Evolutionary conservation across 495 filamentous ascomycete genomes (phyloP), one percentile per base, ranked within the genome.

Genomic region (Xylaria castorea): DNA sequence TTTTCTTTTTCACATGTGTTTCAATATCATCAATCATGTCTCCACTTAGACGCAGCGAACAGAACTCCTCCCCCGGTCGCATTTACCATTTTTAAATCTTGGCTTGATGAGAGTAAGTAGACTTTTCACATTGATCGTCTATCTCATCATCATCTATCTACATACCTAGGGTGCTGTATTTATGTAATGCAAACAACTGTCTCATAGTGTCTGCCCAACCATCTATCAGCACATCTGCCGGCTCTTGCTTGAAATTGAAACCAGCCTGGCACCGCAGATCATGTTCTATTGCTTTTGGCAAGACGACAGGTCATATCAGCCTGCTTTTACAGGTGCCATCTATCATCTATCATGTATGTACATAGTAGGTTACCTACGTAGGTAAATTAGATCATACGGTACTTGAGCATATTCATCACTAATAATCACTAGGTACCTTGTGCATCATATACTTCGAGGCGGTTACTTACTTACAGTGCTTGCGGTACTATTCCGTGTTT

Each of bases 241-340:
- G 44, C 22, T 40, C 38, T 42, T n/a, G 51, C 34, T 46, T 30
- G 53, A 40, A 30, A 51, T 61, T 69, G 53, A 69, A 69, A 46
- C 51, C 32, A 46, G 40, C 3, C 57, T 12, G 57, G 12, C 40
- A 11, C n/a, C 16, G 67, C n/a, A 60, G 48, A 69, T 61, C 51
- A 16, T 22, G 40, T 46, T 34, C 16, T 48, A 69, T 71, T 71
- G 46, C 69, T 63, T 71, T 64, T 71, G 57, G 60, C 69, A 65
- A 71, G 69, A 44, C 69, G 69, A 71, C 38, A 30, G 50, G 69
- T 71, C 69, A 71, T 71, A 40, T 65, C 61, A 65, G 60, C 32
- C 66, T 68, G 48, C 50, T 44, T 42, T 44, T 16, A 40, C 7
- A 25, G 60, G 36, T 25, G 5, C 22, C 22, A 53, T 66, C 40